Base-by-base conservation (phyloP, 768 basidiomycete species). In the Lyophyllum atratum region DNA sequence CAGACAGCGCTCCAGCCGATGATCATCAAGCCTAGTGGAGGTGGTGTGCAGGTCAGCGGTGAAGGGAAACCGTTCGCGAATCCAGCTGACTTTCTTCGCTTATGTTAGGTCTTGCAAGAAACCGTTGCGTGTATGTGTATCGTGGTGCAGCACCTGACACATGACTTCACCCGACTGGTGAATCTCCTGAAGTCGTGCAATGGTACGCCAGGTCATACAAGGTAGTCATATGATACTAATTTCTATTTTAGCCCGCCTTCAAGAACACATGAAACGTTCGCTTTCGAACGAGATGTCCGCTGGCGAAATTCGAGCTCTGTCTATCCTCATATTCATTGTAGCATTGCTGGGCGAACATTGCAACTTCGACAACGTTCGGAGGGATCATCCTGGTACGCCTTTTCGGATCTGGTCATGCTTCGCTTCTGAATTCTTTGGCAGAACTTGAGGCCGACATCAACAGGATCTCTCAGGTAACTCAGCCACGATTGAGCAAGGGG, bases 71-170 rank as follows among this genome's bases (percentile, higher is more conserved):
- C 24, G 17, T n/a, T 28, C 34, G 11, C 34, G 44, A 22, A n/a
- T 59, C 52, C 21, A 24, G 33, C 47, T 52, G 6, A 60, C 48
- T 44, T 33, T 50, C 24, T 24, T 22, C 24, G 15, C 17, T 40
- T 10, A 19, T 52, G 12, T 39, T 60, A 95, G 90, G 87, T 90
- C 21, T 71, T 98, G 29, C 93, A 95, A 74, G 97, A 98, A 71
- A 85, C 86, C 12, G 90, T 98, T 14, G 93, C 93, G 0, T 98
- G 95, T 62, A 87, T 96, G 76, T 96, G 95, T 67, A 83, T 85
- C 0, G 90, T 91, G 1, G 88, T 95, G 1, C 86, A 87, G 49
- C 75, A 91, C 62, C 79, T 98, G 17, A 98, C 97, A 0, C 90
- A 92, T 57, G 94, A 98, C 62, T 96, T 88, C 64, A 74, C 74